These are phyloP conservation scores for Nyctanthes arbortristis DNA, from an alignment of 257 asterid species.

Conservation along the genomic window DNA sequence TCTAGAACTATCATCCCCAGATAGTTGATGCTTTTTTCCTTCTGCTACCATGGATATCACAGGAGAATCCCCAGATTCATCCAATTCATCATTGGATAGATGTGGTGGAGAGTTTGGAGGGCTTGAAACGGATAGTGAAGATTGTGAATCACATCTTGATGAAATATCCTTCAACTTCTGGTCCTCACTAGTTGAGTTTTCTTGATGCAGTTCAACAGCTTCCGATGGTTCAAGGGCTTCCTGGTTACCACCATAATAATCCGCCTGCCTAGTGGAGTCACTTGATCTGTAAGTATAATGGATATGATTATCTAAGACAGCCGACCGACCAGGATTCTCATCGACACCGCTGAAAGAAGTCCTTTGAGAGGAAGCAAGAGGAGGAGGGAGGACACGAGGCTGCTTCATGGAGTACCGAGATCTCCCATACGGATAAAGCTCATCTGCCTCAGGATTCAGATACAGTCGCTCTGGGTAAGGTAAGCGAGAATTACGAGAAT, in stretches of 20 bases:
- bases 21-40: slow-evolving; percentile 36
- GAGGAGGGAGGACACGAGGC: slow-evolving; percentile 97
- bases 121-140: slow-evolving; percentile 94
- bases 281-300: slow-evolving; percentile 38
- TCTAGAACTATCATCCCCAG: slow-evolving; percentile 49
- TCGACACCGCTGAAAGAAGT: slow-evolving; percentile 44
- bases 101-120: slow-evolving; percentile 96
- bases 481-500: slow-evolving; percentile 40
- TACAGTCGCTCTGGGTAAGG: slow-evolving; percentile 62
- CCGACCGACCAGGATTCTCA: slow-evolving; percentile 49
- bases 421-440: slow-evolving; percentile 69
- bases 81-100: slow-evolving; percentile 92
- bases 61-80: slow-evolving; percentile 76
- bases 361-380: slow-evolving; percentile 62
- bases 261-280: slow-evolving; percentile 45
- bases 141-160: slow-evolving; percentile 84
- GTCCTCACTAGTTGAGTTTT: slow-evolving; percentile 42
- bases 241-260: slow-evolving; percentile 53
- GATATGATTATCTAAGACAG: slow-evolving; percentile 41
- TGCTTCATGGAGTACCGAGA: slow-evolving; percentile 86
- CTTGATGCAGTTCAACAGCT: slow-evolving; percentile 43
- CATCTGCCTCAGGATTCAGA: slow-evolving; percentile 63
- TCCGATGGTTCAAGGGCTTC: slow-evolving; percentile 50
- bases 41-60: slow-evolving; percentile 46
- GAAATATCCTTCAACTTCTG: slow-evolving; percentile 42